phyloP scores from a whole-genome alignment of 1,284 basidiomycete species.

The Rhodotorula sp. region DNA sequence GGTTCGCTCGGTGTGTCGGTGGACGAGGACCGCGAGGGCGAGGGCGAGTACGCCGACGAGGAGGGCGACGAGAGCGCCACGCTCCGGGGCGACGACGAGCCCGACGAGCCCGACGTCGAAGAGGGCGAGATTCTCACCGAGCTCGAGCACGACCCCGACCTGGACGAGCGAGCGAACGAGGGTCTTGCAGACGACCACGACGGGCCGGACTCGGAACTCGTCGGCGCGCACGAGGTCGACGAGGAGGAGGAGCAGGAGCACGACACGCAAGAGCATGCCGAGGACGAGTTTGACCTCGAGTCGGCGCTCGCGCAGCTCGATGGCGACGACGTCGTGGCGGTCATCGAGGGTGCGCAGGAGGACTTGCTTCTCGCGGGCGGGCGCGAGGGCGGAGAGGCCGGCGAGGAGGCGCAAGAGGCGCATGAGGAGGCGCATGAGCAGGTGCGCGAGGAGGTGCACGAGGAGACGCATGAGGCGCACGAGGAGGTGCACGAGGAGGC shows the following conservation, averaged over 20 bases:
- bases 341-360: constrained; percentile 38
- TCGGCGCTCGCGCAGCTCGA: constrained; percentile 35
- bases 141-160: neutral
- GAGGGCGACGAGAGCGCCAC: neutral
- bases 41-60: neutral
- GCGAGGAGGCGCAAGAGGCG: constrained; percentile 1
- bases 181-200: constrained; percentile 16
- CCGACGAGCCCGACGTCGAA: constrained; percentile 1
- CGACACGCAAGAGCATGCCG: too few species aligned
- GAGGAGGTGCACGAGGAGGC: neutral
- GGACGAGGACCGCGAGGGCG: neutral
- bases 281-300: constrained; percentile 37
- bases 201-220: constrained; percentile 25
- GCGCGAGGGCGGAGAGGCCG: neutral
- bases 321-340: constrained; percentile 29
- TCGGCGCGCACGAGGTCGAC: neutral
- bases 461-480: constrained; percentile 4
- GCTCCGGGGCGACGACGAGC: constrained; percentile 2
- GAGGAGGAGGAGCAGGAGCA: constrained; percentile 5
- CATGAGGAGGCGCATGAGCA: neutral
- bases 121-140: constrained; percentile 12
- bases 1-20: constrained; percentile 12
- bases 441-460: neutral
- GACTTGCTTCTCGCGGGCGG: constrained; percentile 20
- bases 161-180: neutral